Percentiles rank a stretch among this genome's conserved stretches.
Conservation (phyloP, 257 asterid genomes). For the Plantago ovata region DNA sequence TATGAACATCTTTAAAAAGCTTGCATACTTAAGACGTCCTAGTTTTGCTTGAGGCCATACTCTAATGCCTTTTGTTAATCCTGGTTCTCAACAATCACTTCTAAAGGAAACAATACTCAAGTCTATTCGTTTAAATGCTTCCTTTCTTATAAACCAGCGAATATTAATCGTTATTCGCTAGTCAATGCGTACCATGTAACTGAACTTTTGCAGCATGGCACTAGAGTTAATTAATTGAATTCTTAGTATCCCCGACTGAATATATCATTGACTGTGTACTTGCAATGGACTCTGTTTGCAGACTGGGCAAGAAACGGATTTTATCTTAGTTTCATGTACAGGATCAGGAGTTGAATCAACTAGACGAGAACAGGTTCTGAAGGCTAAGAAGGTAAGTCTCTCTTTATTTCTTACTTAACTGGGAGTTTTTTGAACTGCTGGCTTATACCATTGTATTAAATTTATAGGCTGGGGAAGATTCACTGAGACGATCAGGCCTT, state of each 20-base stretch:
- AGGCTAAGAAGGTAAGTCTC: constrained; percentile 74
- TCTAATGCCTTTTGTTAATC: no score
- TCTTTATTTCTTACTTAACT: constrained; percentile 10
- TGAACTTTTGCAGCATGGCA: no score
- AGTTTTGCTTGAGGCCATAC: not conserved
- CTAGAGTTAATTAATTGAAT: not conserved
- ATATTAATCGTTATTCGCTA: no score
- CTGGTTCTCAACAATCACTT: no score
- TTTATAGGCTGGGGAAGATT: constrained; percentile 87
- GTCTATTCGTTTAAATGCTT: no score
- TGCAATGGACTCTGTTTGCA: constrained; percentile 35
- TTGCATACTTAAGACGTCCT: constrained; percentile 3
- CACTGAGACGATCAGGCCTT: constrained; percentile 84
- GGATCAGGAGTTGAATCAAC: constrained; percentile 82
- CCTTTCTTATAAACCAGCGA: no score
- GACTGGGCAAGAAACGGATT: constrained; percentile 98
- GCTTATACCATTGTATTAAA: constrained; percentile 15
- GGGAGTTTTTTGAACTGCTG: constrained; percentile 8
- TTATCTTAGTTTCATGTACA: constrained; percentile 88
- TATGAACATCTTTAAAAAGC: constrained; percentile 8
- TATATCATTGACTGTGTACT: not conserved
- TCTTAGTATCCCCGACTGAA: not conserved
- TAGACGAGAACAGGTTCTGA: constrained; percentile 87
- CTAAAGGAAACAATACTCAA: no score
- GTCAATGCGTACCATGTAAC: no score